These are phyloP conservation scores for Fusarium mundagurra DNA, from an alignment of 2,329 filamentous ascomycete genomes.

Conservation along the genomic window DNA sequence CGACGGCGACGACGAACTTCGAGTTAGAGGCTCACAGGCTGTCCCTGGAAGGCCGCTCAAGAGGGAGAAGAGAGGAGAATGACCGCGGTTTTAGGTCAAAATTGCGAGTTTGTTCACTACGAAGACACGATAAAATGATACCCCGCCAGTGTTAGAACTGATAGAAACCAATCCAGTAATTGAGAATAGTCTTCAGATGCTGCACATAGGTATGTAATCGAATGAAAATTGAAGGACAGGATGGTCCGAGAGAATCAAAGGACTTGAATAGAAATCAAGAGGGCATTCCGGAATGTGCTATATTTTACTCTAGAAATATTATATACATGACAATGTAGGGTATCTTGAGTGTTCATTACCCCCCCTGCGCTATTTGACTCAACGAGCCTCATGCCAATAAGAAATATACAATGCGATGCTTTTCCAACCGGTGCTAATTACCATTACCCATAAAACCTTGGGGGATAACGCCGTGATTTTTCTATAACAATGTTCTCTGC, in stretches of 20 bases:
- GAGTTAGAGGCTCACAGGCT: constrained; percentile 38
- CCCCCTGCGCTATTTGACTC: not conserved
- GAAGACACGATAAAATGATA: constrained; percentile 35
- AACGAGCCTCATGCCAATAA: not conserved
- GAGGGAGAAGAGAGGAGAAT: constrained; percentile 28
- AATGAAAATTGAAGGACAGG: not conserved
- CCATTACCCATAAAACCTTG: not conserved
- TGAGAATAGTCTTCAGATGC: not conserved
- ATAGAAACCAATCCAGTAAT: not conserved
- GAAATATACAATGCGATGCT: constrained; percentile 5
- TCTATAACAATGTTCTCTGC: not conserved
- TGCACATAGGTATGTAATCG: not conserved
- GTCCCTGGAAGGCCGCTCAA: constrained; percentile 38
- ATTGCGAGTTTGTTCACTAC: constrained; percentile 9
- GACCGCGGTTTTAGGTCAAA: not conserved
- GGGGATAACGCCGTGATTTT: not conserved
- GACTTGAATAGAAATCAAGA: not conserved
- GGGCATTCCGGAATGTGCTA: not conserved
- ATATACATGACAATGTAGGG: constrained; percentile 6
- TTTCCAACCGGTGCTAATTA: constrained; percentile 1
- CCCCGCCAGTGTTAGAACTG: constrained; percentile 15
- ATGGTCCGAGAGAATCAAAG: not conserved
- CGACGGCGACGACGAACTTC: constrained; percentile 39
- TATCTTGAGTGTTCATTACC: constrained; percentile 17
- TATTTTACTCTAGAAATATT: constrained; percentile 6